Base-by-base conservation (phyloP, 805 yeast genomes). In the Grigorovia humatica region DNA sequence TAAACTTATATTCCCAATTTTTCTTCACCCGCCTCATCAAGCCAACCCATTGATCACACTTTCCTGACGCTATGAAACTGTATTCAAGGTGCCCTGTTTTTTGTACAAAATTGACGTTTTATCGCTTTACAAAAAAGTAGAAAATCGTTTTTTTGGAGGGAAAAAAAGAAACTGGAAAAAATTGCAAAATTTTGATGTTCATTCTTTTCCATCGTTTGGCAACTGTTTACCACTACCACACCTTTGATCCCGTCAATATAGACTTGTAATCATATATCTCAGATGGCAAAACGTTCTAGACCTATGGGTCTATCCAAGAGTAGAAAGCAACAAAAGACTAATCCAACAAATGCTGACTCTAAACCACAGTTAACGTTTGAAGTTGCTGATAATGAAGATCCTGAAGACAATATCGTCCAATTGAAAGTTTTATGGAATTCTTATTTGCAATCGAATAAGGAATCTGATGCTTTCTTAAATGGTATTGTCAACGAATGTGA, bases 401-500 rank as follows among this genome's bases (percentile, higher is more conserved):
- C 85, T 6, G 83, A 85, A 54, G 89, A 88, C 63, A 93, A 87
- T 59, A 61, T 87, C n/a, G 81, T 81, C 7, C 96, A 88, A 65
- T 68, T 90, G 53, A 71, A 69, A 53, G 95, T 85, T 1, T 69
- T 90, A 43, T 88, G 90, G 85, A 68, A 72, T 15, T 81, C 87
- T 3, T 87, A 79, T 67, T 59, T 69, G 44, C 64, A 71, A 4
- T 73, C 84, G 1, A 80, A 77, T 4, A 77, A 78, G 52, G 84
- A 82, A 20, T 79, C 77, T 56, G 86, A 83, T 61, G 68, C 81
- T 54, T 75, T 85, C 40, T 64, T 85, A 52, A 85, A 89, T 60
- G 97, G 96, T 23, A 76, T 90, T 4, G 77, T 91, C n/a, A 96
- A 90, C 60, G 97, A 91, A 64, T 85, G 96, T 70, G 96, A 91